Evolutionary conservation across 257 asterid genomes (phyloP).

Genomic region (Jasminum sambac): DNA sequence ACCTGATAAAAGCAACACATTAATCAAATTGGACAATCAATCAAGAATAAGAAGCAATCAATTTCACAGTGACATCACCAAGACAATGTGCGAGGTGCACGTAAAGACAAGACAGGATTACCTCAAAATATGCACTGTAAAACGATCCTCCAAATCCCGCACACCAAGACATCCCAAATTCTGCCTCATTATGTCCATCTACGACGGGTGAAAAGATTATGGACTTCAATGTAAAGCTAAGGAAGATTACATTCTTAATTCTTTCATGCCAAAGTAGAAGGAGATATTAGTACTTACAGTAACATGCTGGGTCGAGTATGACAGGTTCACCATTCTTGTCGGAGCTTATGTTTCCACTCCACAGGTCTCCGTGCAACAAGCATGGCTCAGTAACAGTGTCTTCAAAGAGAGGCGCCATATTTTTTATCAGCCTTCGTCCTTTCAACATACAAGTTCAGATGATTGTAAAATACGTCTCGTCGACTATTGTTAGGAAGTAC

Average conservation of each 20-base stretch:
- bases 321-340: slow-evolving; percentile 89
- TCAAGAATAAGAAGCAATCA: background rate
- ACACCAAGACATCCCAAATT: slow-evolving; percentile 99
- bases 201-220: background rate
- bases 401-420: slow-evolving; percentile 70
- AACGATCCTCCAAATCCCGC: slow-evolving; percentile 92
- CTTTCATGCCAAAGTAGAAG: background rate
- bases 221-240: too few relatives aligned
- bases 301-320: slow-evolving; percentile 96
- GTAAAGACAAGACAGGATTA: slow-evolving; percentile 20
- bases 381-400: slow-evolving; percentile 76
- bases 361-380: slow-evolving; percentile 90
- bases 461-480: background rate
- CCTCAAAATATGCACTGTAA: slow-evolving; percentile 86
- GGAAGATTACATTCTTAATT: too few relatives aligned
- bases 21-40: background rate
- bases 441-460: slow-evolving; percentile 13
- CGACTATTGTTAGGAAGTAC: background rate
- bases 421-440: slow-evolving; percentile 87
- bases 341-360: slow-evolving; percentile 92
- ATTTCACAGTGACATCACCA: background rate
- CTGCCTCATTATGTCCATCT: slow-evolving; percentile 97
- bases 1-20: slow-evolving; percentile 46
- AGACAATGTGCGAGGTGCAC: background rate
- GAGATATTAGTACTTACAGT: slow-evolving; percentile 52